Evolutionary conservation across 345 rosid genomes (phyloP).

Genomic region (Microcos paniculata): DNA sequence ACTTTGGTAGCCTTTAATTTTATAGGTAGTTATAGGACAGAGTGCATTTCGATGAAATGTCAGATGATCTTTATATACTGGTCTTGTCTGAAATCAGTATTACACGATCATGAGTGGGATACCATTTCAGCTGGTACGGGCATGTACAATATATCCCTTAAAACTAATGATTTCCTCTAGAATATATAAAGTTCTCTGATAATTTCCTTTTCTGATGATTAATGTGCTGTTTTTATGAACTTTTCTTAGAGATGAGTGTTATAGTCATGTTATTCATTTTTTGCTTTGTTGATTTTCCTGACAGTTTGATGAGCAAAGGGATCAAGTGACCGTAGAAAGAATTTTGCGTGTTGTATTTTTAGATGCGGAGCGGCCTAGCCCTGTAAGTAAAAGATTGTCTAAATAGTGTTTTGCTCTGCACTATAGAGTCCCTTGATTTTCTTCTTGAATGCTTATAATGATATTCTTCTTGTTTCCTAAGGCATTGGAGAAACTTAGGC

Average conservation of each 20-base stretch:
- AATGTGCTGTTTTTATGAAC: not conserved
- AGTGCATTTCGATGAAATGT: not conserved
- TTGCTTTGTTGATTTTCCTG: not conserved
- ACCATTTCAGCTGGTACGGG: not conserved
- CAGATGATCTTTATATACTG: not conserved
- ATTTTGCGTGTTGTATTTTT: constrained; percentile 80
- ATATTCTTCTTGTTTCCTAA: constrained; percentile 19
- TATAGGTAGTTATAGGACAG: not conserved
- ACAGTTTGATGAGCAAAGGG: constrained; percentile 95
- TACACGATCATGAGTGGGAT: not conserved
- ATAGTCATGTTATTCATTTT: not conserved
- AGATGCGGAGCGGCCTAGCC: constrained; percentile 64
- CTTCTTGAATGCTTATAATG: not conserved
- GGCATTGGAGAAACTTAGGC: constrained; percentile 83
- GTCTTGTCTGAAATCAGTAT: not conserved
- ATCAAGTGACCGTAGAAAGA: constrained; percentile 75
- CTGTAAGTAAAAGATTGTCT: constrained; percentile 43
- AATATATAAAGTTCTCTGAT: not conserved
- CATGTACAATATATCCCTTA: not conserved
- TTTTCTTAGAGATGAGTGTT: not conserved
- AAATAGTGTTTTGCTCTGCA: not conserved
- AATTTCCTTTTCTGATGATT: not conserved
- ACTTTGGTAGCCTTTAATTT: not conserved
- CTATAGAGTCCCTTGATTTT: not conserved
- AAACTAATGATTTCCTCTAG: not conserved